Conservation (phyloP, 129 eudicot species). For the Arctium minus region DNA sequence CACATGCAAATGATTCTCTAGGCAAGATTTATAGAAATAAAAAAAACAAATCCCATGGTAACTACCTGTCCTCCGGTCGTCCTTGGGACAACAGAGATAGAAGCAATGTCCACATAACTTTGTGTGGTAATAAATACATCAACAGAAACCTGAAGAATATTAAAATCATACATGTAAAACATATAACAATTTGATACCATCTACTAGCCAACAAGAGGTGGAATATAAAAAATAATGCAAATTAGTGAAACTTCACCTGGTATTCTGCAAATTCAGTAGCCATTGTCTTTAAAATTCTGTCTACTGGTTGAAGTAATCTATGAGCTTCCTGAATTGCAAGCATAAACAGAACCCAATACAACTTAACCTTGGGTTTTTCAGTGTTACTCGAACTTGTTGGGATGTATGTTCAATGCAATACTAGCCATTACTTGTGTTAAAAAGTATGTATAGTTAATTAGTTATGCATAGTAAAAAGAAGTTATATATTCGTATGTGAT, state of each 20-base stretch:
- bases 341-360: neutral
- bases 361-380: neutral
- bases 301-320: constrained; percentile 83
- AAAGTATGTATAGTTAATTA: too few species aligned
- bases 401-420: neutral
- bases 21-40: neutral
- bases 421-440: neutral
- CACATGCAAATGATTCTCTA: too few species aligned
- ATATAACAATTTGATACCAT: neutral
- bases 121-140: constrained; percentile 87
- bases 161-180: neutral
- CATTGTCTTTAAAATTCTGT: constrained; percentile 77
- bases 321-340: constrained; percentile 65
- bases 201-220: neutral
- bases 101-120: constrained; percentile 82
- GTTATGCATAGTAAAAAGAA: neutral
- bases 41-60: neutral
- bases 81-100: constrained; percentile 84
- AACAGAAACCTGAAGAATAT: constrained; percentile 64
- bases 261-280: constrained; percentile 91
- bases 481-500: neutral
- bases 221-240: neutral
- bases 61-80: constrained; percentile 95
- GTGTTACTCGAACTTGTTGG: neutral
- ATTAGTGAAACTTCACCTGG: constrained; percentile 48